phyloP scores from a whole-genome alignment of 2,329 filamentous ascomycete species.

The Pseudogymnoascus sp. region DNA sequence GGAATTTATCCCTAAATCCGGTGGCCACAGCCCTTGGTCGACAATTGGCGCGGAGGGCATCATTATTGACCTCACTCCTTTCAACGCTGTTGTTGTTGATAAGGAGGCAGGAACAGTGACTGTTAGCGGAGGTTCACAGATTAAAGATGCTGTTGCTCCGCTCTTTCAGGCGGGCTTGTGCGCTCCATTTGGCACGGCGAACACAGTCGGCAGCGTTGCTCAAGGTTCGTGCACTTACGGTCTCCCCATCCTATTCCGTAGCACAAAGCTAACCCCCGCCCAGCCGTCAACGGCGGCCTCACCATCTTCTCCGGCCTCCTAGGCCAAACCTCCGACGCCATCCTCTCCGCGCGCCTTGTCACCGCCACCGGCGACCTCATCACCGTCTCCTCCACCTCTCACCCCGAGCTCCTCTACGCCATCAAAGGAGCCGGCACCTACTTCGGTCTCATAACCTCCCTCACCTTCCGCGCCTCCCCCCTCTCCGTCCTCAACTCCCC shows the following conservation, averaged over 20 bases:
- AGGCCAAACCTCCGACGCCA: slow-evolving; percentile 57
- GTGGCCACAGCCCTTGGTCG: slow-evolving; percentile 23
- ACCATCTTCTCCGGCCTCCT: slow-evolving; percentile 67
- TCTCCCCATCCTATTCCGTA: slow-evolving; percentile 23
- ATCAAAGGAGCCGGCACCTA: slow-evolving; percentile 26
- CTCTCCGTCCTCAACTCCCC: slow-evolving; percentile 19
- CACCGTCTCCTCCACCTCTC: slow-evolving; percentile 15
- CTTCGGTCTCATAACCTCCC: slow-evolving; percentile 26
- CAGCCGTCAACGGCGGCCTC: slow-evolving; percentile 71
- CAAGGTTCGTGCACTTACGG: slow-evolving; percentile 24
- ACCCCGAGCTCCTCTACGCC: slow-evolving; percentile 23
- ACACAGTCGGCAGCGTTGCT: slow-evolving; percentile 25
- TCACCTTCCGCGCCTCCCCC: slow-evolving; percentile 22
- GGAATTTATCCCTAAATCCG: slow-evolving; percentile 20
- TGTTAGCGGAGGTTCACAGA: slow-evolving; percentile 14
- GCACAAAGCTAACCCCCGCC: slow-evolving; percentile 40
- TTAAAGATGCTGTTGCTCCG: slow-evolving; percentile 15
- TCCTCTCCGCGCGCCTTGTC: slow-evolving; percentile 48
- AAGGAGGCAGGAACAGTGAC: slow-evolving; percentile 14
- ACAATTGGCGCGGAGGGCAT: slow-evolving; percentile 21
- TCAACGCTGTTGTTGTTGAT: slow-evolving; percentile 18
- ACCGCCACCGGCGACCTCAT: slow-evolving; percentile 23
- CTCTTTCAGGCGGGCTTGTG: slow-evolving; percentile 14
- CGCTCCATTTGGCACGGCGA: slow-evolving; percentile 24
- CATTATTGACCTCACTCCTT: slow-evolving; percentile 22